Evolutionary conservation across 208 protist species (phyloP).

Genomic region (Crithidia thermophila): DNA sequence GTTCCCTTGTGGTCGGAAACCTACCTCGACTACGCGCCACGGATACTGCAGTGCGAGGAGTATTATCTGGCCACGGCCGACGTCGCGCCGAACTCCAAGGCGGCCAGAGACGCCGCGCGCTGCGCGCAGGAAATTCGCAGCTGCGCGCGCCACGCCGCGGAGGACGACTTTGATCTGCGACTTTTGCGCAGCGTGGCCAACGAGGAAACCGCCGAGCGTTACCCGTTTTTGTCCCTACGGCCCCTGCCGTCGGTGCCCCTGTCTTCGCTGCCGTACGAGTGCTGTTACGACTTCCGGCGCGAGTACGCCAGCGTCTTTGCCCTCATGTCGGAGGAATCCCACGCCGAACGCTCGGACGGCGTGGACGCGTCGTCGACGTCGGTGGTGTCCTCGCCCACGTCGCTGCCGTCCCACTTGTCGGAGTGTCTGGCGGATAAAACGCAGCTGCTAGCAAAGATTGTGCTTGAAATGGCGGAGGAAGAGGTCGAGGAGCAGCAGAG

Average conservation of each 20-base stretch:
- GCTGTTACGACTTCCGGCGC: slow-evolving; percentile 13
- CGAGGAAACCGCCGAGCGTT: slow-evolving; percentile 31
- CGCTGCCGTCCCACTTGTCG: neutral
- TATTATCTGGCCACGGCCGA: slow-evolving; percentile 3
- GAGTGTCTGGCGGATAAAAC: neutral
- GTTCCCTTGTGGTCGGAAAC: slow-evolving; percentile 18
- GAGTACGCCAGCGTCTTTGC: slow-evolving; percentile 5
- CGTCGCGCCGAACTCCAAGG: neutral
- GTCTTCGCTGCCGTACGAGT: slow-evolving; percentile 23
- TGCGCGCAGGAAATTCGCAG: slow-evolving; percentile 23
- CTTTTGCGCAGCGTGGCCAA: slow-evolving; percentile 7
- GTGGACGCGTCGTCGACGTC: neutral
- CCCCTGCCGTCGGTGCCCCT: slow-evolving; percentile 14
- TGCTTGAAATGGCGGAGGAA: slow-evolving; percentile 15
- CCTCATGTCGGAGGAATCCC: neutral
- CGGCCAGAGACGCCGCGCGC: slow-evolving; percentile 1
- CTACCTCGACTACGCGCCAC: slow-evolving; percentile 20
- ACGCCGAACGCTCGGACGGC: neutral
- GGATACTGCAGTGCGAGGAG: slow-evolving; percentile 33
- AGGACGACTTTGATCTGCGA: slow-evolving; percentile 20
- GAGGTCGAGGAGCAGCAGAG: slow-evolving; percentile 3
- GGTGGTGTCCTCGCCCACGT: neutral
- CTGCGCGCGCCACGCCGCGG: slow-evolving; percentile 13
- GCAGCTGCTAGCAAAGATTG: slow-evolving; percentile 3
- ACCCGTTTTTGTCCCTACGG: slow-evolving; percentile 20